Evolutionary conservation across 78 protist genomes (phyloP).

Genomic region (Dictyostelium intermedium): DNA sequence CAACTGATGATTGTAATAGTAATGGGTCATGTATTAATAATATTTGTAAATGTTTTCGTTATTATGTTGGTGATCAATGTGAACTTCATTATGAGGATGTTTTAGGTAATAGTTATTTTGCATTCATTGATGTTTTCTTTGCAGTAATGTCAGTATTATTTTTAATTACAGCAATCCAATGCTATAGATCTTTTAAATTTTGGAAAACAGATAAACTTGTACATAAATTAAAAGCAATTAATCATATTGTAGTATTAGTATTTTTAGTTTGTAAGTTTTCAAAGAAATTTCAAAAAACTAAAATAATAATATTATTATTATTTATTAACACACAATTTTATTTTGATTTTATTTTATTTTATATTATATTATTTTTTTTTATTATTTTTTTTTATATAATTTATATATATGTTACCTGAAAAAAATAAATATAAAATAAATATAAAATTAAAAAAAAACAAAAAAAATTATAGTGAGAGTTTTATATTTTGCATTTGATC

Average conservation of each 20-base stretch:
- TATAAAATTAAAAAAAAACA: too few relatives aligned
- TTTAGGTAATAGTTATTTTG: background rate
- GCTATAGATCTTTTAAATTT: slow-evolving; percentile 28
- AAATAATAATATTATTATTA: background rate
- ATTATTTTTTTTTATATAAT: too few relatives aligned
- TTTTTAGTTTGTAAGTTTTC: slow-evolving; percentile 34
- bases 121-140: slow-evolving; percentile 10
- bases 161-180: background rate
- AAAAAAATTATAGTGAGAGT: slow-evolving; percentile 26
- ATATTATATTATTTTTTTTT: too few relatives aligned
- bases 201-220: slow-evolving; percentile 44
- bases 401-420: too few relatives aligned
- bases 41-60: slow-evolving; percentile 15
- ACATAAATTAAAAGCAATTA: slow-evolving; percentile 41
- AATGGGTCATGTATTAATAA: slow-evolving; percentile 9
- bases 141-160: background rate
- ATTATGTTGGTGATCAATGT: background rate
- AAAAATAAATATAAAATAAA: too few relatives aligned
- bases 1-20: background rate
- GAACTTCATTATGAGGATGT: background rate
- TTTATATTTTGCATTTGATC: slow-evolving; percentile 43
- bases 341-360: background rate
- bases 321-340: background rate
- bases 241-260: background rate
- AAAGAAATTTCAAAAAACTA: too few relatives aligned